Conservation (phyloP, 192 early-diverging fungal genomes). For the Entomortierella lignicola region DNA sequence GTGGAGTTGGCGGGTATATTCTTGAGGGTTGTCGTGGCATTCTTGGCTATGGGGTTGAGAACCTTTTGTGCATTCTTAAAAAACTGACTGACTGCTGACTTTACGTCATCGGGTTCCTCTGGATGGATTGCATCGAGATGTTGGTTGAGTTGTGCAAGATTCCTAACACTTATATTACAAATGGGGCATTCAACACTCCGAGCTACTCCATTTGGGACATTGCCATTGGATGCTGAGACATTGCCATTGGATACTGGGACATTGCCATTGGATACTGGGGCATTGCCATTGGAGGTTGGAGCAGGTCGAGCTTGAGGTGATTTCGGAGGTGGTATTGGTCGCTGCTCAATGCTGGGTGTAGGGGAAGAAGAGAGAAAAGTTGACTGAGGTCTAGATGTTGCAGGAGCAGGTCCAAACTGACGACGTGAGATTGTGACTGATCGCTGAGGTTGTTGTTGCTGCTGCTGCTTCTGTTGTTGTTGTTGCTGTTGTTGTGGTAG, state of each 20-base stretch:
- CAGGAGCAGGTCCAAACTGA: conserved; percentile 38
- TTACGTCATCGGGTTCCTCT: conserved; percentile 63
- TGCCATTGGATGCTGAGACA: background rate
- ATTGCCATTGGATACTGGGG: background rate
- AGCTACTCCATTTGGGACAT: background rate
- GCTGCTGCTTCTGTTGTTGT: conserved; percentile 1
- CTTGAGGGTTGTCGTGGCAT: conserved; percentile 45
- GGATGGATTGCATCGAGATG: conserved; percentile 62
- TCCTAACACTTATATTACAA: conserved; percentile 47
- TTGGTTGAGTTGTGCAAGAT: conserved; percentile 53
- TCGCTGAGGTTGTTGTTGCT: conserved; percentile 5
- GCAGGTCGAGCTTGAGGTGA: conserved; percentile 30
- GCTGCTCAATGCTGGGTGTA: background rate
- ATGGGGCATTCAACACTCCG: conserved; percentile 42
- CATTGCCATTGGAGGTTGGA: background rate
- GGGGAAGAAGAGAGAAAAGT: background rate
- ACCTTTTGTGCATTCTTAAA: conserved; percentile 66
- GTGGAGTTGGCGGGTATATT: conserved; percentile 57
- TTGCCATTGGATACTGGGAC: background rate
- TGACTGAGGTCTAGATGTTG: conserved; percentile 5
- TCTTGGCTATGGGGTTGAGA: conserved; percentile 56
- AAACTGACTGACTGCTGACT: conserved; percentile 59
- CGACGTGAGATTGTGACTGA: conserved; percentile 36
- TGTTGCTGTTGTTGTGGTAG: conserved; percentile 20
- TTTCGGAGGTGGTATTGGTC: conserved; percentile 30